These are phyloP conservation scores for Blechomonas ayalai DNA, from an alignment of 208 protist species.

Conservation along the genomic window DNA sequence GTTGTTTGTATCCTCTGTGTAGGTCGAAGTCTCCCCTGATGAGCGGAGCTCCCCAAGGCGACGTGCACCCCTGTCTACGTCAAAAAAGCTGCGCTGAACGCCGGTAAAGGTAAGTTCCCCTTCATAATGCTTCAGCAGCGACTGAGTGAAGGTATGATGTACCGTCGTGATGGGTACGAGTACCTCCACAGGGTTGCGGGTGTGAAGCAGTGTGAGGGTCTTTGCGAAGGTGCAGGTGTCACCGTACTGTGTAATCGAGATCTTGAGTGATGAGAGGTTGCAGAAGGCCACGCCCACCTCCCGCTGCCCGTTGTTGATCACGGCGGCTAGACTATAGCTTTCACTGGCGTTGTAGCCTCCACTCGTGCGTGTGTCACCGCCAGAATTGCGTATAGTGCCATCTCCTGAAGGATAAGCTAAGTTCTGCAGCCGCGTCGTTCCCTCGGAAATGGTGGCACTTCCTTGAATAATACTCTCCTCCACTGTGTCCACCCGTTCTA, in stretches of 20 bases:
- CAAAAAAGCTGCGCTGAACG: slow-evolving; percentile 65
- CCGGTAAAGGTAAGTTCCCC: slow-evolving; percentile 63
- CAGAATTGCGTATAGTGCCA: too few relatives aligned
- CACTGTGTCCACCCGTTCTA: too few relatives aligned
- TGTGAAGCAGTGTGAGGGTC: slow-evolving; percentile 49
- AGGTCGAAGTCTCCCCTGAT: slow-evolving; percentile 17
- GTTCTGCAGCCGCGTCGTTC: too few relatives aligned
- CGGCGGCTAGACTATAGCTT: slow-evolving; percentile 53
- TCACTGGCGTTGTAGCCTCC: slow-evolving; percentile 1
- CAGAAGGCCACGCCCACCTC: slow-evolving; percentile 75
- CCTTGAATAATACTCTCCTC: too few relatives aligned
- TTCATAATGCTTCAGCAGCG: slow-evolving; percentile 44
- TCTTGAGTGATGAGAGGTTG: slow-evolving; percentile 41
- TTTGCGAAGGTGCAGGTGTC: slow-evolving; percentile 71
- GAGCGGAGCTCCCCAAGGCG: slow-evolving; percentile 54
- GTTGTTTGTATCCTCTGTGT: slow-evolving; percentile 52
- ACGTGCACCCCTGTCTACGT: slow-evolving; percentile 46
- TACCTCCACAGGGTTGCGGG: slow-evolving; percentile 68
- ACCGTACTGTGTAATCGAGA: slow-evolving; percentile 67
- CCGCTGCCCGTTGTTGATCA: slow-evolving; percentile 59
- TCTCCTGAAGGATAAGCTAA: too few relatives aligned
- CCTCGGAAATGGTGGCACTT: too few relatives aligned
- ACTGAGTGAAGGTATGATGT: slow-evolving; percentile 45
- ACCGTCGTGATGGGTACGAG: slow-evolving; percentile 53
- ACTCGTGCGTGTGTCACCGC: too few relatives aligned